phyloP scores from a whole-genome alignment of 2,329 filamentous ascomycete genomes.

The Albophoma yamanashiensis region DNA sequence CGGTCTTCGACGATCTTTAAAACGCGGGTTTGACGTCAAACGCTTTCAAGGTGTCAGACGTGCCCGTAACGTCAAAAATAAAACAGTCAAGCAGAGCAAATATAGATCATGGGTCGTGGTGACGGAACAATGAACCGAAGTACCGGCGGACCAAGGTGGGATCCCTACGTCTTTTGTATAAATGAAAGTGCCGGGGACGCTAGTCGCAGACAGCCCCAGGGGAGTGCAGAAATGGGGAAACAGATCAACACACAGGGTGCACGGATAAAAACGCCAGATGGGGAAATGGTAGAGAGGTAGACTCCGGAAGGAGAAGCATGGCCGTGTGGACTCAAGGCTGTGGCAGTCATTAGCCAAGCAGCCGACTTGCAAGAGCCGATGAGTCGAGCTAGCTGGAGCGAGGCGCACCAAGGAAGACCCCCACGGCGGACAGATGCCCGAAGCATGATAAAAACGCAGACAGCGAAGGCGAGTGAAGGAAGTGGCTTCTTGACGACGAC shows the following conservation, averaged over 20 bases:
- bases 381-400: neutral
- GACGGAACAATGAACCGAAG: neutral
- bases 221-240: slow-evolving; percentile 8
- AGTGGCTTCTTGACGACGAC: neutral
- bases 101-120: neutral
- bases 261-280: slow-evolving; percentile 26
- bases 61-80: neutral
- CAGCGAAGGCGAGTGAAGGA: neutral
- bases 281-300: slow-evolving; percentile 26
- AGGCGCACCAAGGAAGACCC: neutral
- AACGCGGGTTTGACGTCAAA: neutral
- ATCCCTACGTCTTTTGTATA: slow-evolving; percentile 16
- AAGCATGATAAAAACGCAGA: neutral
- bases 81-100: neutral
- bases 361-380: neutral
- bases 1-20: neutral
- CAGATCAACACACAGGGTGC: slow-evolving; percentile 19
- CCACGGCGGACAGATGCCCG: neutral
- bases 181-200: slow-evolving; percentile 15
- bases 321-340: slow-evolving; percentile 1
- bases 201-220: slow-evolving; percentile 8
- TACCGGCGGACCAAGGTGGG: slow-evolving; percentile 1
- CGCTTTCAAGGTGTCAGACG: neutral
- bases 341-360: neutral
- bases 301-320: slow-evolving; percentile 9